A percentile compares a stretch with the other conserved stretches of the same genome.
phyloP scores from a whole-genome alignment of 768 basidiomycete genomes.

The Phlebiopsis gigantea region DNA sequence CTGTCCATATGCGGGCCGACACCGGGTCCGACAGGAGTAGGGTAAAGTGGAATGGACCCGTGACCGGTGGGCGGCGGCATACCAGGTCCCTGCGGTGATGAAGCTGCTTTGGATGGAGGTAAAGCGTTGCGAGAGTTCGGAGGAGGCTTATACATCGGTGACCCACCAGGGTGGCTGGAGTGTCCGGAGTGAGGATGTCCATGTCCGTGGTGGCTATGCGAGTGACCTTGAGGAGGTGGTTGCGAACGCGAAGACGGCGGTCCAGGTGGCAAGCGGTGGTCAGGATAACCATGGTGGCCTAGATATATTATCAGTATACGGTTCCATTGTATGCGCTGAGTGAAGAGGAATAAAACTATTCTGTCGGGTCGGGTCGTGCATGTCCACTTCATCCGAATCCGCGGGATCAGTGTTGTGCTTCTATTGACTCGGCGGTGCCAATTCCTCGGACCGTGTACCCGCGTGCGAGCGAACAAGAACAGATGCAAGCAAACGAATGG shows the following conservation, averaged over 20 bases:
- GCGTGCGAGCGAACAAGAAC: neutral
- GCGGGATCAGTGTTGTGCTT: neutral
- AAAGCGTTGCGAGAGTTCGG: conserved; percentile 7
- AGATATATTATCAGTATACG: neutral
- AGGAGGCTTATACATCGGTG: conserved; percentile 21
- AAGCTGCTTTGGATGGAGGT: conserved; percentile 8
- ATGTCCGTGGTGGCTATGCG: conserved; percentile 13
- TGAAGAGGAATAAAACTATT: neutral
- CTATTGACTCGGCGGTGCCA: neutral
- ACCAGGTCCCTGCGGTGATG: conserved; percentile 3
- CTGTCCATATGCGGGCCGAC: conserved; percentile 10
- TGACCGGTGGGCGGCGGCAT: conserved; percentile 7
- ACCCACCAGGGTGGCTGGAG: conserved; percentile 18
- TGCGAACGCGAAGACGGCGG: conserved; percentile 12
- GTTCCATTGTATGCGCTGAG: conserved; percentile 5
- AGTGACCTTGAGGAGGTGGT: conserved; percentile 10
- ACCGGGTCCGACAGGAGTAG: conserved; percentile 20
- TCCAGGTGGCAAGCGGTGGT: conserved; percentile 8
- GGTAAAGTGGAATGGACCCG: conserved; percentile 20
- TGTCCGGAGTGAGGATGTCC: conserved; percentile 16
- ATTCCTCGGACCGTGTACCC: neutral
- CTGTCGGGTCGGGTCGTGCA: neutral
- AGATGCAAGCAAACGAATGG: neutral
- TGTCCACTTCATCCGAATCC: neutral
- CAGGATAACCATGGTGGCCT: conserved; percentile 12